Base-by-base conservation (phyloP, 768 basidiomycete species). In the Naganishia randhawae region DNA sequence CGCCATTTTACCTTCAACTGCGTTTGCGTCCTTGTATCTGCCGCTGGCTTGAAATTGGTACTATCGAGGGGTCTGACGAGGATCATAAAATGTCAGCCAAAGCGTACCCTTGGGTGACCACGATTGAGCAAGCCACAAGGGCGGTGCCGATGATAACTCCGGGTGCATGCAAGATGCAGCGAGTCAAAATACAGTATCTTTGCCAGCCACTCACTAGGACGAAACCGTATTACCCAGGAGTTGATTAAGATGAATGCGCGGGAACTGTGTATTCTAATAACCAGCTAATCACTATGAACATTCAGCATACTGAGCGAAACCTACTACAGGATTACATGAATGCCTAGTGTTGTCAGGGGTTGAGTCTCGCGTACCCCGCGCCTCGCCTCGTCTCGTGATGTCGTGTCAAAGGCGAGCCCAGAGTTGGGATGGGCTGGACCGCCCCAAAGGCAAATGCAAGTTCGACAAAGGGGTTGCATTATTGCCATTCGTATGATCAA, bases 1-100 rank as follows among this genome's bases (percentile, higher is more conserved):
- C 67, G 91, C 81, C 93, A 96, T 96, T 33, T 27, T 77, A 45
- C 39, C 22, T 65, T 32, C 19, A 48, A 35, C 33, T 14, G 32
- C 29, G 29, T 14, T 31, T 31, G 45, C 25, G 45, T 22, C 25
- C 25, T 22, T 48, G 19, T 3, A 48, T 3, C 19, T 48, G 45
- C 25, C 45, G 45, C 45, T 48, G 45, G n/a, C n/a, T n/a, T 48
- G 45, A 22, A 22, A 48, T 7, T n/a, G 45, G n/a, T 1, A 3
- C 7, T 48, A 22, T 48, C 45, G n/a, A 48, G 45, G n/a, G n/a
- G 11, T 48, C 45, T 48, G 11, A 11, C 6, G 25, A 48, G 11
- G 7, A 22, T 48, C 16, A 22, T 22, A 22, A 48, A 22, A 48
- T 48, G 45, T 48, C 45, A 48, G 45, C 25, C 45, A 48, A 17